phyloP scores from a whole-genome alignment of 192 early-diverging fungal species.

The Rhizophlyctis rosea region DNA sequence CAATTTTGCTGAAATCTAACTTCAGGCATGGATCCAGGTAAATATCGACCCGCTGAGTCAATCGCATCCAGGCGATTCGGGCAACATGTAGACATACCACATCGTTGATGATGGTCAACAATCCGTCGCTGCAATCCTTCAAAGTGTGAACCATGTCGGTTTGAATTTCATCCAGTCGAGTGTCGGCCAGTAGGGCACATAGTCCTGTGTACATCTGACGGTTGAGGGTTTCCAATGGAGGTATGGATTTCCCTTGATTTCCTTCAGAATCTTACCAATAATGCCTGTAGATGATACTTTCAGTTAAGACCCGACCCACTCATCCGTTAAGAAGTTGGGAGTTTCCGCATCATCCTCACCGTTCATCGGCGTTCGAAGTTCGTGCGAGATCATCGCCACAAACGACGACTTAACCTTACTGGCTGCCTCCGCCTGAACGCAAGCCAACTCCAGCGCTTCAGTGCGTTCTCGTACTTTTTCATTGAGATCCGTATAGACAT shows the following conservation, averaged over 20 bases:
- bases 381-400: conserved; percentile 10
- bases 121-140: conserved; percentile 19
- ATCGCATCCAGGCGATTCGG: not conserved
- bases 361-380: conserved; percentile 25
- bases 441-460: conserved; percentile 19
- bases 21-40: not conserved
- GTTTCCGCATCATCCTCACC: conserved; percentile 1
- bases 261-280: not conserved
- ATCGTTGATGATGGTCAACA: conserved; percentile 25
- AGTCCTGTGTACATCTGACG: not conserved
- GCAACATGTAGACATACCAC: conserved; percentile 1
- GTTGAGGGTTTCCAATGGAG: not conserved
- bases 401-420: conserved; percentile 22
- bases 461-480: conserved; percentile 22
- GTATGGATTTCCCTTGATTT: no score
- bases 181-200: conserved; percentile 18
- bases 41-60: not conserved
- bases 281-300: not conserved
- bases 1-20: conserved; percentile 8
- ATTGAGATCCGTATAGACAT: conserved; percentile 13
- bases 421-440: conserved; percentile 16
- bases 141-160: conserved; percentile 19
- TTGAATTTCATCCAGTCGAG: conserved; percentile 17
- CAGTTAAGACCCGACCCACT: not conserved
- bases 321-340: not conserved